Base-by-base conservation (phyloP, 2,329 filamentous ascomycete species). In the Chrysoporthe puriensis region DNA sequence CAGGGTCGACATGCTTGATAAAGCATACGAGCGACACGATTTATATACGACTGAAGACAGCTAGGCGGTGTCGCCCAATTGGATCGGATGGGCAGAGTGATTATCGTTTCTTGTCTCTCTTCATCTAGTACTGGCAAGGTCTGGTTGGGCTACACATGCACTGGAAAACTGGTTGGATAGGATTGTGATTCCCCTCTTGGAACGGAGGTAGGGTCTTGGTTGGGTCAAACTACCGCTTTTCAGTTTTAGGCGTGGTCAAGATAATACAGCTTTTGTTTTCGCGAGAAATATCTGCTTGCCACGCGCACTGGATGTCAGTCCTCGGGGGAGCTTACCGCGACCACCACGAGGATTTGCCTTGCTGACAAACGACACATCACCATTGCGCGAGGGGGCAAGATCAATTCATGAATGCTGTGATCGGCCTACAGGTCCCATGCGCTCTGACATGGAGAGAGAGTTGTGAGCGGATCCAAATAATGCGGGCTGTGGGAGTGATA, bases 1-100 rank as follows among this genome's bases (percentile, higher is more conserved):
- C 42, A 40, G 44, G 32, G 5, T 46, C 42, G 42, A 50, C 32
- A 48, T 58, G 43, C 14, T 32, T 64, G 54, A 64, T 42, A 54
- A 59, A 43, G 54, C 42, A 52, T 59, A 64, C 56, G 63, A 59
- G 63, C 43, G 26, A 50, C 40, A 64, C 54, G 63, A 64, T 64
- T 34, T 36, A 59, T 64, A 50, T 57, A 64, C 52, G 26, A 50
- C 43, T 11, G 36, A 59, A 42, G 63, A 50, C 54, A 59, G 54
- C n/a, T 11, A 36, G 46, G 32, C 16, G 34, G 60, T 32, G 4
- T 21, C 50, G 21, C 16, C 18, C 14, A 42, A 36, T 14, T 36
- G 56, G 56, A 52, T 16, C 34, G 43, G 43, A 36, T 32, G 43
- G 63, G 43, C 36, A 40, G 36, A 50, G n/a, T 59, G 63, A 16